Conservation (phyloP, 768 basidiomycete genomes). For the Russula lepida region DNA sequence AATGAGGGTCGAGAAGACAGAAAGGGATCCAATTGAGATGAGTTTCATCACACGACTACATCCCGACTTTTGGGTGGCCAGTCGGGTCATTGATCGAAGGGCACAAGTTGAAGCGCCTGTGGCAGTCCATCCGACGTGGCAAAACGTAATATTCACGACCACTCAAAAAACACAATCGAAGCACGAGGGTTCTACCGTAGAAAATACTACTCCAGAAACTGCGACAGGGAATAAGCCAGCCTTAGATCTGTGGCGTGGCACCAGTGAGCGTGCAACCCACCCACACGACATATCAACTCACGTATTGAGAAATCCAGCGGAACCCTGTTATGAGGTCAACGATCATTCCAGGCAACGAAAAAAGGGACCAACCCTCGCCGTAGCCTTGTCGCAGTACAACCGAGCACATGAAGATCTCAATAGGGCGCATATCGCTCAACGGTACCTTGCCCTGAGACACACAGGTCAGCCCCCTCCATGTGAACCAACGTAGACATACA, state of each 20-base stretch:
- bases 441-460: constrained; percentile 83
- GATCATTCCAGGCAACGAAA: background rate
- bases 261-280: constrained; percentile 4
- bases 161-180: background rate
- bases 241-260: constrained; percentile 11
- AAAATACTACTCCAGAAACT: background rate
- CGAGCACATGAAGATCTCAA: constrained; percentile 99
- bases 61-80: background rate
- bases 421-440: constrained; percentile 91
- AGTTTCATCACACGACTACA: background rate
- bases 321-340: constrained; percentile 44
- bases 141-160: constrained; percentile 14
- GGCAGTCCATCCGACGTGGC: constrained; percentile 12
- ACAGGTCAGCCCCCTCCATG: background rate
- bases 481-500: background rate
- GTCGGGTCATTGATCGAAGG: background rate
- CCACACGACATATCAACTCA: constrained; percentile 27
- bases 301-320: constrained; percentile 98
- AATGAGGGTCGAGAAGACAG: constrained; percentile 48
- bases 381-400: constrained; percentile 99
- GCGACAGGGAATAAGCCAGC: background rate
- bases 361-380: constrained; percentile 63
- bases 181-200: constrained; percentile 6
- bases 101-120: background rate
- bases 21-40: constrained; percentile 42